Percentiles rank a stretch among this genome's conserved stretches.
Evolutionary conservation across 2,329 filamentous ascomycete species (phyloP).

Genomic region (Pseudogymnoascus sp.): DNA sequence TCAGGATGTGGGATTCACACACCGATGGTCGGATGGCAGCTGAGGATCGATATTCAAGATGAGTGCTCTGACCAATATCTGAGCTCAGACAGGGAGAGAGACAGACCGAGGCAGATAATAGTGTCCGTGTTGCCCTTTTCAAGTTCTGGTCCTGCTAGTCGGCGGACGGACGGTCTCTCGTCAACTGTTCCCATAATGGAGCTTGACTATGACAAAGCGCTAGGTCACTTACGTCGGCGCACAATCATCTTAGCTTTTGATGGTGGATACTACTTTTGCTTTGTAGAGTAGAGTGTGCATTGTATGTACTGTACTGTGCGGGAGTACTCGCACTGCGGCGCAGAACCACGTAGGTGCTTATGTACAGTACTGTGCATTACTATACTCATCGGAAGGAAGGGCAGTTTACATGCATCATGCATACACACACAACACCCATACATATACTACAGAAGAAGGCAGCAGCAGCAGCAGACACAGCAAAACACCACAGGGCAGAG

Average conservation of each 20-base stretch:
- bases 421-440: too few relatives aligned
- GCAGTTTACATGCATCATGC: not conserved
- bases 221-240: not conserved
- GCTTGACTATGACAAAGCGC: slow-evolving; percentile 1
- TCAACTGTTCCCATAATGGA: not conserved
- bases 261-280: not conserved
- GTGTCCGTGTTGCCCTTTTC: not conserved
- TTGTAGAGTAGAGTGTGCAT: not conserved
- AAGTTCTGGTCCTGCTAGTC: not conserved
- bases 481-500: not conserved
- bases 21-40: not conserved
- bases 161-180: not conserved
- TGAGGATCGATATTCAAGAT: not conserved
- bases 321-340: not conserved
- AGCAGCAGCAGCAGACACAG: not conserved
- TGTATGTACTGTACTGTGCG: not conserved
- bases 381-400: not conserved
- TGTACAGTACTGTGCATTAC: not conserved
- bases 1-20: not conserved
- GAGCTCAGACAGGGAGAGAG: not conserved
- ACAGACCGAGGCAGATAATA: not conserved
- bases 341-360: not conserved
- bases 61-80: not conserved
- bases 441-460: not conserved
- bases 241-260: slow-evolving; percentile 3